A percentile compares a stretch with the other conserved stretches of the same genome.
Evolutionary conservation across 1,284 basidiomycete genomes (phyloP).

Genomic region (Malassezia psittaci): DNA sequence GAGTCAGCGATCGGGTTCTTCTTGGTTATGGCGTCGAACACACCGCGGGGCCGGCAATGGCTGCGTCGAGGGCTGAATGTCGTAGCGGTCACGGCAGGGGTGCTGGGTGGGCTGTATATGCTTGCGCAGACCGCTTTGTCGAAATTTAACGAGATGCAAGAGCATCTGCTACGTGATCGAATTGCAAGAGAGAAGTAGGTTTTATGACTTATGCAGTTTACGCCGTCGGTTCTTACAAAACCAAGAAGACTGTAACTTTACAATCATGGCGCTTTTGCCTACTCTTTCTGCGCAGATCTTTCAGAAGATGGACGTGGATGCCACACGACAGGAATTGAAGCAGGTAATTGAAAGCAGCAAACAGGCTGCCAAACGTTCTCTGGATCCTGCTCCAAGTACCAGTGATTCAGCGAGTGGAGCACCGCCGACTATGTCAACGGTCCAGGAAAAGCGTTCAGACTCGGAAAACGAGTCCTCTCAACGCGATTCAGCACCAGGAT

Average conservation of each 20-base stretch:
- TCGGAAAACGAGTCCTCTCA: not conserved
- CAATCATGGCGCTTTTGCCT: slow-evolving; percentile 67
- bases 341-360: not conserved
- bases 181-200: slow-evolving; percentile 65
- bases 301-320: slow-evolving; percentile 70
- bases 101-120: slow-evolving; percentile 61
- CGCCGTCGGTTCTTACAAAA: slow-evolving; percentile 68
- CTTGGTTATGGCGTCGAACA: slow-evolving; percentile 1
- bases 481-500: not conserved
- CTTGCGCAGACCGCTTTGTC: slow-evolving; percentile 59
- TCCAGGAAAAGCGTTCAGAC: not conserved
- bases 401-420: not conserved
- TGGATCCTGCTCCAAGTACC: not conserved
- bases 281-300: slow-evolving; percentile 65
- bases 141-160: slow-evolving; percentile 63
- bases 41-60: slow-evolving; percentile 6
- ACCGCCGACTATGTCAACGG: not conserved
- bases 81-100: slow-evolving; percentile 48
- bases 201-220: slow-evolving; percentile 46
- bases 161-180: slow-evolving; percentile 58
- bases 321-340: slow-evolving; percentile 61
- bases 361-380: not conserved
- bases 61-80: slow-evolving; percentile 22
- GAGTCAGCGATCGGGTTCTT: slow-evolving; percentile 5
- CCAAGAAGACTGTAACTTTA: slow-evolving; percentile 71